Conservation (phyloP, 495 filamentous ascomycete species). For the Wilcoxina mikolae region DNA sequence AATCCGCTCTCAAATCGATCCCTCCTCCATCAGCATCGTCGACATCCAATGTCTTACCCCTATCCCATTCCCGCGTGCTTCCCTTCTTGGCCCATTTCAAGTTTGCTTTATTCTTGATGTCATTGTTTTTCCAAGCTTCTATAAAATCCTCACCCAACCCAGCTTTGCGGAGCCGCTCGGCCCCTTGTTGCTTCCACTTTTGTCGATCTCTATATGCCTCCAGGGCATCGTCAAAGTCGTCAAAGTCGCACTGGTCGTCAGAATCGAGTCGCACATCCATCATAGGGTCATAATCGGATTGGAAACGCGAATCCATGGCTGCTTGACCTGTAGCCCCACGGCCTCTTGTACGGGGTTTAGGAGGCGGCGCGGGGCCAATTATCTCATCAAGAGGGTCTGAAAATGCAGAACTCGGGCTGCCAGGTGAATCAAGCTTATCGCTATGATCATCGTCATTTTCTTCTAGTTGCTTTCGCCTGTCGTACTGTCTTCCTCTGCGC, state of each 20-base stretch:
- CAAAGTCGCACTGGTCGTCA: conserved; percentile 38
- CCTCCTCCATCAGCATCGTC: not conserved
- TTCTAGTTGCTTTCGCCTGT: not conserved
- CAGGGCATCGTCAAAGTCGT: conserved; percentile 72
- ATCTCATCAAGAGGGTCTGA: conserved; percentile 68
- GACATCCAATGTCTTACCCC: conserved; percentile 41
- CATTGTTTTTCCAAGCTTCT: conserved; percentile 60
- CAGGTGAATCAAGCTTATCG: not conserved
- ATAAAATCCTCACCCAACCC: conserved; percentile 60
- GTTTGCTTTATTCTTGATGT: conserved; percentile 48
- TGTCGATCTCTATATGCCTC: conserved; percentile 70
- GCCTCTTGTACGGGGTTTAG: conserved; percentile 47
- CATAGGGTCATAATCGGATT: conserved; percentile 58
- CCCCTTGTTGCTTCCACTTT: conserved; percentile 64
- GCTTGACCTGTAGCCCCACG: conserved; percentile 50
- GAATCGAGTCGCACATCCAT: conserved; percentile 49
- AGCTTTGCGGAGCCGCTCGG: conserved; percentile 59
- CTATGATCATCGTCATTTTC: not conserved
- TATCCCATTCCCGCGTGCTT: conserved; percentile 81
- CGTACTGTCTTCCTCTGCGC: not conserved
- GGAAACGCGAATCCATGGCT: conserved; percentile 69
- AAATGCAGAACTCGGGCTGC: not conserved
- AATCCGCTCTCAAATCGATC: conserved; percentile 3
- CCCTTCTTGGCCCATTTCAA: conserved; percentile 68
- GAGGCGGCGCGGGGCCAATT: conserved; percentile 61